phyloP scores from a whole-genome alignment of 78 protist species.

The Emiliania huxleyi region DNA sequence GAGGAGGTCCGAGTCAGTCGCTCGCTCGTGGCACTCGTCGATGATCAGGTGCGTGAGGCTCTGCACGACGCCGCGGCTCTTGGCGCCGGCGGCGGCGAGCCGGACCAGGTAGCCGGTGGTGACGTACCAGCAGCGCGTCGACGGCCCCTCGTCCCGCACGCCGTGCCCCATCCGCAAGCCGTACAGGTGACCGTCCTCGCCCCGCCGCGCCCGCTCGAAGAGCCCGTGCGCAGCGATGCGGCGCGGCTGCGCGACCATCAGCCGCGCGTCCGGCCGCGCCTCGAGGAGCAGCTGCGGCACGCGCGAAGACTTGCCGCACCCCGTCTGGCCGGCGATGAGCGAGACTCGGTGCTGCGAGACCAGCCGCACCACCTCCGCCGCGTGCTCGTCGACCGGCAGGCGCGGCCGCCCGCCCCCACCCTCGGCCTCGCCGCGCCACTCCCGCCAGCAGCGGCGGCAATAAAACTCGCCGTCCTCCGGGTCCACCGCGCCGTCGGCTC shows the following conservation, averaged over 20 bases:
- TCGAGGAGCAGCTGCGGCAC: neutral
- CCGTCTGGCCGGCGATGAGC: neutral
- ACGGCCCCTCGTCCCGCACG: neutral
- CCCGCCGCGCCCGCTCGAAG: neutral
- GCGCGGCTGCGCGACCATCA: constrained; percentile 4
- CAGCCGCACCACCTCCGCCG: neutral
- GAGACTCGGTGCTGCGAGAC: neutral
- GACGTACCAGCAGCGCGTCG: neutral
- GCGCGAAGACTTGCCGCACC: neutral
- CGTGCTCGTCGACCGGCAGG: neutral
- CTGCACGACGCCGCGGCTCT: neutral
- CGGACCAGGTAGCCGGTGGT: neutral
- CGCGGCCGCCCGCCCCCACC: neutral
- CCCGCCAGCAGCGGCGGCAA: neutral
- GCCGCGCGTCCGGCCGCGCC: too few relatives aligned
- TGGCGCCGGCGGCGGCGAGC: neutral
- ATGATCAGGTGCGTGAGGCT: neutral
- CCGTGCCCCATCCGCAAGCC: constrained; percentile 3
- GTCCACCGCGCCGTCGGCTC: neutral
- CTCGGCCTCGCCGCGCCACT: neutral
- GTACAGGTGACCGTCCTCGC: neutral
- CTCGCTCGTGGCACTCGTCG: constrained; percentile 3
- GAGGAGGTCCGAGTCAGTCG: neutral
- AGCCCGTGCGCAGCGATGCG: neutral
- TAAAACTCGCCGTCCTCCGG: neutral